Conservation (phyloP, 2,329 filamentous ascomycete genomes). For the Aspergillus pseudonomiae region DNA sequence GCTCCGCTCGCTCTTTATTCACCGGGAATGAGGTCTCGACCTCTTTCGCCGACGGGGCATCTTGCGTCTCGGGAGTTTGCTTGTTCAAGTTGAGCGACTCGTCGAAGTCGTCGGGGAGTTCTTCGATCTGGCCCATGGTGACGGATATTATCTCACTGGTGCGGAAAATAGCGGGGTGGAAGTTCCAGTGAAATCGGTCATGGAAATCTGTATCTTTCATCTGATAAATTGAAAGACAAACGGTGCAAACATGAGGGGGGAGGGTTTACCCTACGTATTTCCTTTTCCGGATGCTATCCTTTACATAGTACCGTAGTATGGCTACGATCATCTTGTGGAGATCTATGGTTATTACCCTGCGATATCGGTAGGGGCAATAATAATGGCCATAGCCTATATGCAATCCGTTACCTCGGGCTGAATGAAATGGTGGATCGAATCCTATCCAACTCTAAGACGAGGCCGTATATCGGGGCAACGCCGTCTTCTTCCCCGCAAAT, state of each 20-base stretch:
- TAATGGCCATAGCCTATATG: background rate
- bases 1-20: slow-evolving; percentile 39
- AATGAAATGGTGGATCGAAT: background rate
- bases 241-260: slow-evolving; percentile 17
- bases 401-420: background rate
- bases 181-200: too few species aligned
- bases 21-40: slow-evolving; percentile 41
- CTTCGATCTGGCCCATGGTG: slow-evolving; percentile 56
- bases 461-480: background rate
- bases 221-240: slow-evolving; percentile 11
- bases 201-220: background rate
- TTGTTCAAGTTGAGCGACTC: slow-evolving; percentile 49
- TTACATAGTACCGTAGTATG: background rate
- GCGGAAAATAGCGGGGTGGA: background rate
- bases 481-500: slow-evolving; percentile 27
- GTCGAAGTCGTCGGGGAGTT: slow-evolving; percentile 55
- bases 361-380: background rate
- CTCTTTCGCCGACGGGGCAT: slow-evolving; percentile 21
- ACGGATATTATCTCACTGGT: background rate
- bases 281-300: slow-evolving; percentile 4
- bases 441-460: background rate
- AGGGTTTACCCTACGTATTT: slow-evolving; percentile 21
- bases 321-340: background rate
- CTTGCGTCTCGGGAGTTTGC: slow-evolving; percentile 20
- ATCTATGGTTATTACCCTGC: background rate